These are phyloP conservation scores for Cystobasidium slooffiae DNA, from an alignment of 1,284 basidiomycete genomes.

Conservation along the genomic window DNA sequence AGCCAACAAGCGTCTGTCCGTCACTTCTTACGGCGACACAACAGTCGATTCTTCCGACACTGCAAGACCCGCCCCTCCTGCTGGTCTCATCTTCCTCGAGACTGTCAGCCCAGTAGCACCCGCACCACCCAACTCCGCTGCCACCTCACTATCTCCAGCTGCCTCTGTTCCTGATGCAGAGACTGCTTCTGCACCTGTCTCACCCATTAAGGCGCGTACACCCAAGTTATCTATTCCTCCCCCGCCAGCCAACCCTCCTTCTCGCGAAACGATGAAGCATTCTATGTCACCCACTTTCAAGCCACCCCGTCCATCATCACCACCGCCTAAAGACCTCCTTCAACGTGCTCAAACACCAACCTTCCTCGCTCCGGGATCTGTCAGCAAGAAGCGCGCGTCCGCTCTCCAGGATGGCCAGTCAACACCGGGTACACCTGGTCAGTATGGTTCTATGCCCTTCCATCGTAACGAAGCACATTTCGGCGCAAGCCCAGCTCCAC, in stretches of 20 bases:
- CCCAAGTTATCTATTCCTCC: slow-evolving; percentile 44
- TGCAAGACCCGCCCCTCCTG: not conserved
- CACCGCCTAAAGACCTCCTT: slow-evolving; percentile 83
- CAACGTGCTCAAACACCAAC: slow-evolving; percentile 82
- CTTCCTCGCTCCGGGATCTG: slow-evolving; percentile 59
- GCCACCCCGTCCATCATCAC: slow-evolving; percentile 82
- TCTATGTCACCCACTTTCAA: slow-evolving; percentile 34
- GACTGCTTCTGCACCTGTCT: slow-evolving; percentile 6
- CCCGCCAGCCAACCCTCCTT: slow-evolving; percentile 37
- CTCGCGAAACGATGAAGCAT: slow-evolving; percentile 27
- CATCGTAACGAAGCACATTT: slow-evolving; percentile 23
- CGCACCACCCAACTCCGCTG: slow-evolving; percentile 16
- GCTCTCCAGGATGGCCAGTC: slow-evolving; percentile 13
- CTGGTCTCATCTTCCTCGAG: slow-evolving; percentile 29
- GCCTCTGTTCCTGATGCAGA: not conserved
- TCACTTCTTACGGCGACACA: slow-evolving; percentile 24
- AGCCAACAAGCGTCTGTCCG: slow-evolving; percentile 20
- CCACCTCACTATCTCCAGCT: not conserved
- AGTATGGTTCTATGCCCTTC: slow-evolving; percentile 31
- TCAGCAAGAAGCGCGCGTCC: slow-evolving; percentile 29
- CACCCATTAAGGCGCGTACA: slow-evolving; percentile 16
- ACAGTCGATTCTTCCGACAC: slow-evolving; percentile 20
- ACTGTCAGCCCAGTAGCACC: not conserved
- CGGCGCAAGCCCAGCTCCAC: slow-evolving; percentile 35
- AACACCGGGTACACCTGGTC: slow-evolving; percentile 5